phyloP scores from a whole-genome alignment of 257 asterid species.

The Primulina huaijiensis region DNA sequence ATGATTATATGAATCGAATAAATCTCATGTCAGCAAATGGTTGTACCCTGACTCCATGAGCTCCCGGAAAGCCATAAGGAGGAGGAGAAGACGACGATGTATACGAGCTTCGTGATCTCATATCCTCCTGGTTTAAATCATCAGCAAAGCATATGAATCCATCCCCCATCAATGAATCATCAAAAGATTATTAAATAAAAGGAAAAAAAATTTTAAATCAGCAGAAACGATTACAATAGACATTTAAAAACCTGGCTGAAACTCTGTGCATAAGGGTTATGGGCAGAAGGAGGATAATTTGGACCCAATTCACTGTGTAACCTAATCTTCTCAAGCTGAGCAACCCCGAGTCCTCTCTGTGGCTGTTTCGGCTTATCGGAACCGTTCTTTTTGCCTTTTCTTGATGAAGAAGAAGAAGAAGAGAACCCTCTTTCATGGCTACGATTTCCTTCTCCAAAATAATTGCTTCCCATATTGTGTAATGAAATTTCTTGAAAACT shows the following conservation, averaged over 20 bases:
- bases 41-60: conserved; percentile 50
- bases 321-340: conserved; percentile 92
- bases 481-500: not conserved
- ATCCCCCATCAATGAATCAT: not conserved
- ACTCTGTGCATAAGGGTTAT: conserved; percentile 44
- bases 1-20: not conserved
- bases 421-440: conserved; percentile 45
- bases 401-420: conserved; percentile 46
- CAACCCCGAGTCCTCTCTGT: conserved; percentile 91
- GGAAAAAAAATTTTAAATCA: not conserved
- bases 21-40: conserved; percentile 2
- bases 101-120: conserved; percentile 50
- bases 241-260: conserved; percentile 40
- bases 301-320: conserved; percentile 68
- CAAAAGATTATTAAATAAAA: not conserved
- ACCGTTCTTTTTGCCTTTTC: conserved; percentile 58
- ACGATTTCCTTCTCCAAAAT: conserved; percentile 50
- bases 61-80: conserved; percentile 45
- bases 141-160: conserved; percentile 13
- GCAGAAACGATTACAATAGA: too few species aligned
- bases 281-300: conserved; percentile 40
- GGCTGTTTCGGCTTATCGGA: conserved; percentile 87
- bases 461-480: conserved; percentile 59
- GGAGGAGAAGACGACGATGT: conserved; percentile 44
- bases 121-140: conserved; percentile 52